Conservation (phyloP, 1,139 yeast species). For the Yamadazyma atlantica region DNA sequence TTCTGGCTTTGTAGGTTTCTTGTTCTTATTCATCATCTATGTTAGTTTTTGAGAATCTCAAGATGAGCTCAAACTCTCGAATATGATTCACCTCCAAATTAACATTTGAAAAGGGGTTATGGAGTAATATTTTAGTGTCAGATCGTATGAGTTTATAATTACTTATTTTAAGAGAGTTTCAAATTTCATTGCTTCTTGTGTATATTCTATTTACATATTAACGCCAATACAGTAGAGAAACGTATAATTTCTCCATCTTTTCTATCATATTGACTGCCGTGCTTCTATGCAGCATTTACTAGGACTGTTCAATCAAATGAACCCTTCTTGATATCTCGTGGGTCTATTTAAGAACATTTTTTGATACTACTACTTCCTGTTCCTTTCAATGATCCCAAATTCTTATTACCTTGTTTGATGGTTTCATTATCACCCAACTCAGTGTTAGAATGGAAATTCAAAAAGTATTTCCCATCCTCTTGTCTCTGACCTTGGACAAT, state of each 20-base stretch:
- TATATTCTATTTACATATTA: not conserved
- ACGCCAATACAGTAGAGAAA: too few relatives aligned
- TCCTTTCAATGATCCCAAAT: constrained; percentile 45
- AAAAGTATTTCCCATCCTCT: constrained; percentile 43
- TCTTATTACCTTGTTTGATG: constrained; percentile 34
- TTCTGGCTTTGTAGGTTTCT: not conserved
- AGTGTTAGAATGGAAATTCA: constrained; percentile 76
- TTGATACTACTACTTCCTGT: constrained; percentile 24
- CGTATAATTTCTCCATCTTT: not conserved
- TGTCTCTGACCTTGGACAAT: constrained; percentile 79
- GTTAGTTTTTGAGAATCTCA: not conserved
- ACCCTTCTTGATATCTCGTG: too few relatives aligned
- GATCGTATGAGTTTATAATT: too few relatives aligned
- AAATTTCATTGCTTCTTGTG: not conserved
- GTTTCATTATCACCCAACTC: constrained; percentile 88
- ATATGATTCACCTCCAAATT: too few relatives aligned
- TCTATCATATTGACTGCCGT: not conserved
- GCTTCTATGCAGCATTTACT: too few relatives aligned
- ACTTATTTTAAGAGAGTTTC: not conserved
- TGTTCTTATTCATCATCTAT: not conserved
- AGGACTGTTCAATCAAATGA: too few relatives aligned
- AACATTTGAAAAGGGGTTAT: too few relatives aligned
- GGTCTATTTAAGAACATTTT: constrained; percentile 9
- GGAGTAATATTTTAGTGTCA: too few relatives aligned
- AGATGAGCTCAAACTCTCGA: too few relatives aligned